phyloP scores from a whole-genome alignment of 495 filamentous ascomycete genomes.

The Annulohypoxylon moriforme region DNA sequence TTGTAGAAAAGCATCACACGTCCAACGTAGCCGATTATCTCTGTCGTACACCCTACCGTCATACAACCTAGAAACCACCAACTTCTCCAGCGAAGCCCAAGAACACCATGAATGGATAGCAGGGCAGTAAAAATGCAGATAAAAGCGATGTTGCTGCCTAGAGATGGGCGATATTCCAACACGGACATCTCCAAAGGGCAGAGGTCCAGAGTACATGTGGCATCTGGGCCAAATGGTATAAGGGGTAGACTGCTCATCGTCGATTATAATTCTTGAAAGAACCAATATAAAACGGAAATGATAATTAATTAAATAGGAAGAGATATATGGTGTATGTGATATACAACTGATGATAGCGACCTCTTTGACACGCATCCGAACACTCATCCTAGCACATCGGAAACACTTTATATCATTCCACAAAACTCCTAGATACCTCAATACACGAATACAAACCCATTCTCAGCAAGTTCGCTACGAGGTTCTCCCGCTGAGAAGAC shows the following conservation, averaged over 20 bases:
- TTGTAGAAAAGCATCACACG: slow-evolving; percentile 60
- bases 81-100: slow-evolving; percentile 54
- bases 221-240: slow-evolving; percentile 43
- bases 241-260: background rate
- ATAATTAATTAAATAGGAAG: background rate
- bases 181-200: slow-evolving; percentile 52
- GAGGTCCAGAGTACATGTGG: slow-evolving; percentile 51
- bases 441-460: background rate
- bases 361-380: background rate
- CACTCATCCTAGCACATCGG: background rate
- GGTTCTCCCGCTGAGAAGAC: background rate
- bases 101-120: slow-evolving; percentile 42
- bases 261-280: background rate
- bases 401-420: background rate
- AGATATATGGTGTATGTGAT: background rate
- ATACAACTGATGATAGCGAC: background rate
- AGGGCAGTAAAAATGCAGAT: slow-evolving; percentile 39
- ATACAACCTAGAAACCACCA: slow-evolving; percentile 56
- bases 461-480: background rate
- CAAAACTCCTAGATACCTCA: background rate
- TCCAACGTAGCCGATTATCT: slow-evolving; percentile 63
- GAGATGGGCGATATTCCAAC: slow-evolving; percentile 48
- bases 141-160: slow-evolving; percentile 45
- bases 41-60: slow-evolving; percentile 49
- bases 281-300: background rate